Evolutionary conservation across 2,329 filamentous ascomycete species (phyloP).

Genomic region (Amylocarpus encephaloides): DNA sequence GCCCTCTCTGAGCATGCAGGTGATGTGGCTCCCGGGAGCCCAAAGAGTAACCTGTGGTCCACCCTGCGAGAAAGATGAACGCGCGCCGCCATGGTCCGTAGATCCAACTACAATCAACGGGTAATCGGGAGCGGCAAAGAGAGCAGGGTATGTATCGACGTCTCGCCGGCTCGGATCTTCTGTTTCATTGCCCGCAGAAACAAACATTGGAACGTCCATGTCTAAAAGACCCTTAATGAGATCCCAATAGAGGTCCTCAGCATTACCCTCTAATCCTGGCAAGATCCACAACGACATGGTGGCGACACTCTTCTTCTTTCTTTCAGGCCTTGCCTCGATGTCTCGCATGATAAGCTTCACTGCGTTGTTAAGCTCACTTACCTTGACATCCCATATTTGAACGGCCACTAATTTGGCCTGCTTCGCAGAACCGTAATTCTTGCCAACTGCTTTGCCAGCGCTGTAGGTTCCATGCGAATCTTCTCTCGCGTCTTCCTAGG

Average conservation of each 20-base stretch:
- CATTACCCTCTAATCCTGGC: not conserved
- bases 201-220: not conserved
- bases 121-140: not conserved
- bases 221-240: not conserved
- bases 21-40: not conserved
- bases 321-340: not conserved
- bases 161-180: not conserved
- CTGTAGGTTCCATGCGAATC: not conserved
- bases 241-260: not conserved
- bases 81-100: not conserved
- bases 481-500: not conserved
- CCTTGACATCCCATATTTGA: not conserved
- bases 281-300: slow-evolving; percentile 1
- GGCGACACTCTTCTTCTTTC: not conserved
- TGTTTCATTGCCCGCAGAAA: not conserved
- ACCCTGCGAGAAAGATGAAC: not conserved
- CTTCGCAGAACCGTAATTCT: not conserved
- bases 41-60: not conserved
- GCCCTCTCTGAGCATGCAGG: not conserved
- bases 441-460: not conserved
- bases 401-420: not conserved
- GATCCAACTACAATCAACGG: slow-evolving; percentile 1
- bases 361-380: not conserved
- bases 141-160: not conserved
- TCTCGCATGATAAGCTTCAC: not conserved